Base-by-base conservation (phyloP, 148 eudicot species). In the Rhododendron ovatum region DNA sequence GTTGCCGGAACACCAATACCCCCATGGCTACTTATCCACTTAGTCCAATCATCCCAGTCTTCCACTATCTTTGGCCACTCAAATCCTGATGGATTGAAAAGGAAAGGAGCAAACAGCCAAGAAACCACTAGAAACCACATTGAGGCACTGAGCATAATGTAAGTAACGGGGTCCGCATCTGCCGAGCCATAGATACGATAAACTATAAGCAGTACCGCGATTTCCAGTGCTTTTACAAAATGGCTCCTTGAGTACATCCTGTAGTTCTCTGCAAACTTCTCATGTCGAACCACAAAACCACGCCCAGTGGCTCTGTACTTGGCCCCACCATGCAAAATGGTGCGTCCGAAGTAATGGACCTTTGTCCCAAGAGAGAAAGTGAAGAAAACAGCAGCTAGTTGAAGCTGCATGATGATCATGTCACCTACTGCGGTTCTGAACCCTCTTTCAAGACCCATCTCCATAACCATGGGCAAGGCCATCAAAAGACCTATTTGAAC, bases 381-480 rank as follows among this genome's bases (percentile, higher is more conserved):
- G 53, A 86, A 86, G 76, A 86, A 86, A 59, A 86, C 88, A 86
- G 88, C 41, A 50, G 88, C 88, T 74, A 86, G 35, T 80, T 86
- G 88, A 51, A 86, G 85, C 51, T 86, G 88, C 88, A 86, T 86
- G 10, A 86, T 69, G 82, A 86, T 45, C 30, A 86, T 82, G 39
- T 86, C 88, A 82, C 82, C 83, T 10, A 86, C 28, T 55, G 88
- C 88, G 45, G 78, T 86, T 55, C 88, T 80, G 51, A 86, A 86
- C 43, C 88, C 88, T 39, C 85, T 82, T 81, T 92, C 88, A 20
- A 86, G 83, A 11, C 88, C 88, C 67, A 86, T 86, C 47, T 86
- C 88, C 84, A 86, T 90, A n/a, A 92, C 63, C 93, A 92, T 92
- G n/a, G 93, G 93, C 83, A 92, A 82, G 39, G 92, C 87, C 92